Evolutionary conservation across 805 yeast genomes (phyloP), one percentile per base, ranked within the genome.

Genomic region (Cephaloascus albidus): DNA sequence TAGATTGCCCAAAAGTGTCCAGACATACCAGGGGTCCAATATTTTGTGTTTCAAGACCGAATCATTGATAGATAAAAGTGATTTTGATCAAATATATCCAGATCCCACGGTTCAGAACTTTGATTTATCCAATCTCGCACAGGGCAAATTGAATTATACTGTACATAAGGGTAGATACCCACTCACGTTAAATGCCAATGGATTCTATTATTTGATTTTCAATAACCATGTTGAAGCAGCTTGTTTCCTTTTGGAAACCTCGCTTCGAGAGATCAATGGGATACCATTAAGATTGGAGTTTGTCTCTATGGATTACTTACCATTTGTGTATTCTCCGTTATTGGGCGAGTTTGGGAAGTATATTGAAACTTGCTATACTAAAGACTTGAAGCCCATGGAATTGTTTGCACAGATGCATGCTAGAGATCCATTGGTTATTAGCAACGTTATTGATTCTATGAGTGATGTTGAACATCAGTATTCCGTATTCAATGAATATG

Each of bases 201-300:
- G 73, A 33, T 64, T 69, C 3, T 78, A 76, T 52, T 81, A 71
- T 51, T 53, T 82, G 28, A 51, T 75, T 4, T 82, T 82, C 49
- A 60, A 61, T 3, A 55, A 60, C 32, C 51, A 54, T 31, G 60
- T 63, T 19, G 70, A 67, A 16, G 85, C 87, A 0, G 62, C 73
- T 17, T 62, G 63, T 3, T 81, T 71, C 52, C 65, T 62, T 54
- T 50, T 63, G 17, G 84, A 78, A 45, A 72, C 81, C 1, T 42
- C 52, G 10, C 66, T 68, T 6, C 67, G 71, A 39, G 59, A 61
- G 40, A 49, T 80, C 28, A 72, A 78, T 46, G 85, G 86, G 1
- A 50, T 64, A 36, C 61, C 60, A 19, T 49, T 76, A 16, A 55
- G 67, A 20, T 55, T 76, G 26, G 58, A 65, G 40, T 78, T 78